A percentile compares a stretch with the other conserved stretches of the same genome.
phyloP scores from a whole-genome alignment of 106 monocot species.

The Vanilla planifolia region DNA sequence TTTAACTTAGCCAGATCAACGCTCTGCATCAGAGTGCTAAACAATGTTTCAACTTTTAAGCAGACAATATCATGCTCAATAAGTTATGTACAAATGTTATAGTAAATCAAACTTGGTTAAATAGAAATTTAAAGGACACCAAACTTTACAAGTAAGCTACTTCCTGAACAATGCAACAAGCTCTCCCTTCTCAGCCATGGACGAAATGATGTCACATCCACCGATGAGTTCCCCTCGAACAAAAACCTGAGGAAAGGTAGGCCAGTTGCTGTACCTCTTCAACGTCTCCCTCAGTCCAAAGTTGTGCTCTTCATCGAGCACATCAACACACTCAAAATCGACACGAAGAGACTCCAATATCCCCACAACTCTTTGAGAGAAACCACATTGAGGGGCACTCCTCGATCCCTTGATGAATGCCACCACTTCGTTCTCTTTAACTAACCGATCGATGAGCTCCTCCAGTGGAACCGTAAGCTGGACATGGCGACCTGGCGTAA shows the following conservation, averaged over 20 bases:
- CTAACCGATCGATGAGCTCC: conserved; percentile 70
- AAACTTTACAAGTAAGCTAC: too few relatives aligned
- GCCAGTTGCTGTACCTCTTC: conserved; percentile 96
- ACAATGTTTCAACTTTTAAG: too few relatives aligned
- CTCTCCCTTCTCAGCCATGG: conserved; percentile 82
- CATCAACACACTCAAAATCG: conserved; percentile 79
- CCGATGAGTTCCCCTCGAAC: conserved; percentile 80
- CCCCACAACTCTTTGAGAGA: conserved; percentile 83
- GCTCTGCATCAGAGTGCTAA: too few relatives aligned
- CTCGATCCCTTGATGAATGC: conserved; percentile 98
- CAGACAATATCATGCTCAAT: too few relatives aligned
- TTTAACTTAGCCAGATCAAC: too few relatives aligned
- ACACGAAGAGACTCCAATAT: conserved; percentile 70
- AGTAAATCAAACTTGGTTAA: too few relatives aligned
- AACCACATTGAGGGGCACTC: conserved; percentile 80
- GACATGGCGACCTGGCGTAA: conserved; percentile 83
- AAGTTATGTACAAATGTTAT: too few relatives aligned
- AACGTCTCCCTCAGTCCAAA: conserved; percentile 75
- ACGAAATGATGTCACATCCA: conserved; percentile 87
- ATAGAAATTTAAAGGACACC: too few relatives aligned
- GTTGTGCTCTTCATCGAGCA: conserved; percentile 91
- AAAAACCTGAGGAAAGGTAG: conserved; percentile 91
- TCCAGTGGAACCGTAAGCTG: conserved; percentile 73
- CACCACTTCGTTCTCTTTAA: conserved; percentile 84
- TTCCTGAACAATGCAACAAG: conserved; percentile 42